phyloP scores from a whole-genome alignment of 768 basidiomycete genomes.

The Xerocomellus dryophilus region DNA sequence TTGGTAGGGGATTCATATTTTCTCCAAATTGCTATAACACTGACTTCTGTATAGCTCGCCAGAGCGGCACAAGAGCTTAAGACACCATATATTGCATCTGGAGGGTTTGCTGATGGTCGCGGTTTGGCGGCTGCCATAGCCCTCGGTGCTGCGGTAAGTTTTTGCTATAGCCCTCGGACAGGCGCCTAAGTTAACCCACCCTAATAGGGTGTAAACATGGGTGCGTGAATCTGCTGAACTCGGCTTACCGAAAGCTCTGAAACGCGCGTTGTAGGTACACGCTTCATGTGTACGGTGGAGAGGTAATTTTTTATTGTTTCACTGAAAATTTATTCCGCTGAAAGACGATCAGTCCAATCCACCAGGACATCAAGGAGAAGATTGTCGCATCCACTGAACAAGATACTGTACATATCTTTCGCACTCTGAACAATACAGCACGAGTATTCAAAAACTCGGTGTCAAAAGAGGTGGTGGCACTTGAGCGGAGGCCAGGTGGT shows the following conservation, averaged over 20 bases:
- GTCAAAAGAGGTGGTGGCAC: conserved; percentile 76
- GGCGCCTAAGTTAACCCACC: not conserved
- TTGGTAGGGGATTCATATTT: conserved; percentile 45
- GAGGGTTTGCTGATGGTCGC: conserved; percentile 84
- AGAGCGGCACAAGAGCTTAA: conserved; percentile 81
- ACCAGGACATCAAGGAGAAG: conserved; percentile 85
- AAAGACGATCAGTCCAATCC: conserved; percentile 62
- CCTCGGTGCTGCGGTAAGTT: conserved; percentile 72
- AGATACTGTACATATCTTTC: conserved; percentile 88
- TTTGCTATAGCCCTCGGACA: not conserved
- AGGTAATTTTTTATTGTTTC: conserved; percentile 41
- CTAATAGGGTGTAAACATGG: conserved; percentile 83
- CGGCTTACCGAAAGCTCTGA: not conserved
- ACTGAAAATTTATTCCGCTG: not conserved
- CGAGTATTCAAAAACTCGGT: conserved; percentile 88
- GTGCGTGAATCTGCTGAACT: conserved; percentile 17
- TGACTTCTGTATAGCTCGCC: conserved; percentile 55
- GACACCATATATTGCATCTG: conserved; percentile 86
- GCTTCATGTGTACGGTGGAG: conserved; percentile 92
- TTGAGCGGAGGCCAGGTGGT: conserved; percentile 78
- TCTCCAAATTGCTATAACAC: not conserved
- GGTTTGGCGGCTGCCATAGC: conserved; percentile 81
- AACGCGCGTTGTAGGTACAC: conserved; percentile 46
- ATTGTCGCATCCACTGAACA: conserved; percentile 81
- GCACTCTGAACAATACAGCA: conserved; percentile 78